Base-by-base conservation (phyloP, 129 eudicot species). In the Cynara cardunculus region DNA sequence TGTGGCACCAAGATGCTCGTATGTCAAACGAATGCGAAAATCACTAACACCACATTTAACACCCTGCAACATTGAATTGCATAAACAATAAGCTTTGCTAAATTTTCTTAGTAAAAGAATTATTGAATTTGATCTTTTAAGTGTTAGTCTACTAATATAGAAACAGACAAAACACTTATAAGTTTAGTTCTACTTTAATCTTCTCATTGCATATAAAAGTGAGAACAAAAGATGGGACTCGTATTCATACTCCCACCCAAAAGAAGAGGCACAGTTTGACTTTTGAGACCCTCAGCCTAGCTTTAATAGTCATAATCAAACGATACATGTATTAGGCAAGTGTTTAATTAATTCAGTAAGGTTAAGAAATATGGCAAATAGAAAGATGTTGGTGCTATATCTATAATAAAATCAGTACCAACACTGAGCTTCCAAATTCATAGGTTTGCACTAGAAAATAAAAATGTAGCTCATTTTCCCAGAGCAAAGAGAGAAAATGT, bases 11-110 rank as follows among this genome's bases (percentile, higher is more conserved):
- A 79, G 83, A 65, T 64, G 83, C 35, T 88, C 83, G 81, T 82
- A 96, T 75, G 99, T 88, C 86, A 92, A 84, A 34, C 93, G 97
- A 80, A 92, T 74, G 73, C 87, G 97, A 44, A 89, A 91, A 69
- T 97, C 89, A 88, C 95, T 86, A 49, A 7, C 35, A 79, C 85
- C 77, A 2, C 89, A 88, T 81, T 87, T 88, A 69, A 84, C 87
- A 84, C 87, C 97, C 99, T 96, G 90, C 87, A 86, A 77, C 82
- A 77, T 37, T 25, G 37, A 75, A 67, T 32, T 69, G 28, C 70
- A 72, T 84, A 77, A 83, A 61, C 31, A 88, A 59, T 28, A 49
- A 74, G 34, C 61, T 73, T 75, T 74, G 70, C 67, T 37, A 31
- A 34, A 28, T 39, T 49, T 27, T 16, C 81, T 67, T 75, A 53